Conservation (phyloP, 129 eudicot genomes). For the Lactuca sativa region DNA sequence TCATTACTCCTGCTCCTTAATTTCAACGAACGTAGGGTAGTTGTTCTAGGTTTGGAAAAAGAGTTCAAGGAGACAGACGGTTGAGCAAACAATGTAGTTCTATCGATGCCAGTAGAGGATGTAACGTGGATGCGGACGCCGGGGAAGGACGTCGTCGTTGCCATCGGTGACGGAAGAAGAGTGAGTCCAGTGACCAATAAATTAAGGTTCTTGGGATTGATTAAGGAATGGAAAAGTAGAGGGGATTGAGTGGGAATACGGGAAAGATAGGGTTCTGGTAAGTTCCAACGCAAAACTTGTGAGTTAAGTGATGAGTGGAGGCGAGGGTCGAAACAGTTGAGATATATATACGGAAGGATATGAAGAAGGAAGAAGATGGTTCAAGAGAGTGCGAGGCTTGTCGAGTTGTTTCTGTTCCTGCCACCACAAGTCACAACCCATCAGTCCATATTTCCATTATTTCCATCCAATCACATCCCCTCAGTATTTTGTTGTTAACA, state of each 20-base stretch:
- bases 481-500: no score
- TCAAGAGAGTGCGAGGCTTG: constrained; percentile 31
- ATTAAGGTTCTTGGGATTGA: not conserved
- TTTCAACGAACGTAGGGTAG: constrained; percentile 30
- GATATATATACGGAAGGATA: not conserved
- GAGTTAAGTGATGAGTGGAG: constrained; percentile 10
- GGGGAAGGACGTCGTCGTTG: constrained; percentile 52
- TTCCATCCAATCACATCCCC: no score
- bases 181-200: not conserved
- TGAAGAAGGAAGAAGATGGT: constrained; percentile 12
- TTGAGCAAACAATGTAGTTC: constrained; percentile 40
- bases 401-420: constrained; percentile 14
- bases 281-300: constrained; percentile 5
- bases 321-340: constrained; percentile 2
- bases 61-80: constrained; percentile 39
- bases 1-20: constrained; percentile 30
- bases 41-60: constrained; percentile 28
- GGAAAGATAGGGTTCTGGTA: constrained; percentile 34
- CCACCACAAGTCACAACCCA: not conserved
- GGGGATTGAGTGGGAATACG: constrained; percentile 38
- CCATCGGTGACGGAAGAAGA: constrained; percentile 33
- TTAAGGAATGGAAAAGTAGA: not conserved
- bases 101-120: constrained; percentile 21
- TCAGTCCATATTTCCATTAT: no score
- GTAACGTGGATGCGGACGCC: constrained; percentile 37